Evolutionary conservation across 768 basidiomycete genomes (phyloP), one percentile per base, ranked within the genome.

Genomic region (Erythrobasidium yunnanense): DNA sequence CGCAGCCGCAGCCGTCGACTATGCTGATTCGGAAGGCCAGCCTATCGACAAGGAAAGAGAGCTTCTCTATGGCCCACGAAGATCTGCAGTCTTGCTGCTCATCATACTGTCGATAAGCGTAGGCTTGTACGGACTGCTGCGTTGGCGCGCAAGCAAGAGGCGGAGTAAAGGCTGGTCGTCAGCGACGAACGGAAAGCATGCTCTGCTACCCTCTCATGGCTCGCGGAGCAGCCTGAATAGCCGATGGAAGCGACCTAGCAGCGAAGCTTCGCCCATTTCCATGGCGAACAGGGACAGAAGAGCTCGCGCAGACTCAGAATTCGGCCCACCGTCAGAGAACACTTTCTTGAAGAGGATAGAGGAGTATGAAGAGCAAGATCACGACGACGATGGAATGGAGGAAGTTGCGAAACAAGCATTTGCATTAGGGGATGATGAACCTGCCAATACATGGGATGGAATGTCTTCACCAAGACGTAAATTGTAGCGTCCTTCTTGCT

Each of bases 21-120:
- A 22, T 1, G 33, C 35, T 1, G 42, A 58, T 49, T 3, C 2
- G 32, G 51, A 46, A 42, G 55, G 63, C 27, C 65, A 70, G 32
- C 69, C 69, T 2, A 67, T 66, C 60, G 69, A 73, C 38, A 66
- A 70, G 35, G 66, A 69, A 23, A 67, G 72, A 38, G 73, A 73
- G 60, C 49, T 62, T 25, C 46, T 58, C n/a, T 73, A 72, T 55
- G 73, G 73, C 0, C 73, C 73, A 13, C 20, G 73, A 22, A 20
- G 71, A 5, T 71, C 70, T 2, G 70, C 68, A 15, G 71, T 70
- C 17, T 67, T 73, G 3, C 66, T 71, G 30, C 18, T 70, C n/a
- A 35, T 71, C 8, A 63, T 73, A 7, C 15, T 69, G 1, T 45
- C 66, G 6, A 50, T 71, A 30, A 29, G 30, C 22, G 5, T 63